Conservation (phyloP, 139 green algal genomes). For the Chlamydomonas asymmetrica region DNA sequence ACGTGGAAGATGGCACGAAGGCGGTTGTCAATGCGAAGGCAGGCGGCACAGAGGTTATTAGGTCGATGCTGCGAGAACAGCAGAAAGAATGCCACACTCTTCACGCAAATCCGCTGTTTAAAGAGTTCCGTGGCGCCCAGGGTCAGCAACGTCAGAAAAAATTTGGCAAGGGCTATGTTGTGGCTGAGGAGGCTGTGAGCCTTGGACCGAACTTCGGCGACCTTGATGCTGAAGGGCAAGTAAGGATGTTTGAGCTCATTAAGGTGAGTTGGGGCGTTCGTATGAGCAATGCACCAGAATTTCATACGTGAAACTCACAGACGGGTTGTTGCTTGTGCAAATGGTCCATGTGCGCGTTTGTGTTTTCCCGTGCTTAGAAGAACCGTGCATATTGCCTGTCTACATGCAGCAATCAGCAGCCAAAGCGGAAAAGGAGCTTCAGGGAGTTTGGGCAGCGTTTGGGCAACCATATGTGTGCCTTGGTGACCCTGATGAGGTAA, state of each 20-base stretch:
- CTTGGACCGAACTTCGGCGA: slow-evolving; percentile 23
- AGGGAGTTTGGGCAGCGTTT: slow-evolving; percentile 50
- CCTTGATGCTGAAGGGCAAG: slow-evolving; percentile 49
- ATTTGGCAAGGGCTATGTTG: slow-evolving; percentile 42
- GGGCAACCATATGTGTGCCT: slow-evolving; percentile 44
- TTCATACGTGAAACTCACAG: too few species aligned
- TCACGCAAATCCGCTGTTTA: slow-evolving; percentile 48
- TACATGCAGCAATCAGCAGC: too few species aligned
- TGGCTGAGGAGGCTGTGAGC: neutral
- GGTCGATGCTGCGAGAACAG: slow-evolving; percentile 48
- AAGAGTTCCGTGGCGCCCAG: slow-evolving; percentile 37
- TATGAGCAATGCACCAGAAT: too few species aligned
- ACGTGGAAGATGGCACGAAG: slow-evolving; percentile 26
- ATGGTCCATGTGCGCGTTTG: too few species aligned
- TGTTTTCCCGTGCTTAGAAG: too few species aligned
- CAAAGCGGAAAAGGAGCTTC: slow-evolving; percentile 37
- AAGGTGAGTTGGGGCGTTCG: too few species aligned
- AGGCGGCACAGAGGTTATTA: slow-evolving; percentile 44
- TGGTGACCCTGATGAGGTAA: slow-evolving; percentile 32
- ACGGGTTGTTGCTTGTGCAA: too few species aligned
- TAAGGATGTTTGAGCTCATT: slow-evolving; percentile 51
- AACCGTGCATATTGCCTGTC: too few species aligned
- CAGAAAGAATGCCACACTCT: slow-evolving; percentile 30
- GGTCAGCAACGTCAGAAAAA: slow-evolving; percentile 21
- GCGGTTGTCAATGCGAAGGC: slow-evolving; percentile 27